Percentiles rank a stretch among this genome's conserved stretches.
Conservation (phyloP, 176 grass and related monocot species). For the Leersia perrieri region DNA sequence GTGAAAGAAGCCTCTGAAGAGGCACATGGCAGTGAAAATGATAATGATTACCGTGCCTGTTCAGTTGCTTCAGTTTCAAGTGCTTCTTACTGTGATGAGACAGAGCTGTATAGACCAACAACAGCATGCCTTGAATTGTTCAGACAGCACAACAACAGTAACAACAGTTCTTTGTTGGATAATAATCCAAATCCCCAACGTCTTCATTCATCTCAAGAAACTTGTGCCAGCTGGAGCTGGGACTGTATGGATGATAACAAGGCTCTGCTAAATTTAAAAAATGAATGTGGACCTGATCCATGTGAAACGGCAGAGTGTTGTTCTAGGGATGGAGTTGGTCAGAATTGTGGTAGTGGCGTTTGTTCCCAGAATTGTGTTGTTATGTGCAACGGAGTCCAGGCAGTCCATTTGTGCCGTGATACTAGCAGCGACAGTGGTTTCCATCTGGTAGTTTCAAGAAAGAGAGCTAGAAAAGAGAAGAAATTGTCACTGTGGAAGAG, state of each 20-base stretch:
- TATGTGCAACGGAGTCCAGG: background rate
- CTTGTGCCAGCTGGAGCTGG: conserved; percentile 21
- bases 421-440: conserved; percentile 49
- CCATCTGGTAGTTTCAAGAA: conserved; percentile 61
- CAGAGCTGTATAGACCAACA: conserved; percentile 40
- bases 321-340: conserved; percentile 28
- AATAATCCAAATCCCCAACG: background rate
- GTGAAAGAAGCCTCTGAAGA: conserved; percentile 54
- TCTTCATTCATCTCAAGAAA: conserved; percentile 44
- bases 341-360: conserved; percentile 30
- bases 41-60: conserved; percentile 43
- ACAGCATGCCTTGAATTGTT: conserved; percentile 31
- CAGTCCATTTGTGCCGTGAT: conserved; percentile 18
- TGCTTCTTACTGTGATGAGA: conserved; percentile 50
- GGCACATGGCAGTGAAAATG: conserved; percentile 58
- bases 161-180: conserved; percentile 28
- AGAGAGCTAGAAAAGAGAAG: conserved; percentile 59
- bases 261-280: conserved; percentile 12
- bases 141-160: conserved; percentile 30
- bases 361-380: conserved; percentile 36
- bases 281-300: conserved; percentile 30
- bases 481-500: conserved; percentile 43
- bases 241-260: conserved; percentile 35
- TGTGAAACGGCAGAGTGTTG: conserved; percentile 12
- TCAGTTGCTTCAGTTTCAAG: conserved; percentile 40